Evolutionary conservation across 352 stramenopile genomes (phyloP).

Genomic region (Phytophthora capsici): DNA sequence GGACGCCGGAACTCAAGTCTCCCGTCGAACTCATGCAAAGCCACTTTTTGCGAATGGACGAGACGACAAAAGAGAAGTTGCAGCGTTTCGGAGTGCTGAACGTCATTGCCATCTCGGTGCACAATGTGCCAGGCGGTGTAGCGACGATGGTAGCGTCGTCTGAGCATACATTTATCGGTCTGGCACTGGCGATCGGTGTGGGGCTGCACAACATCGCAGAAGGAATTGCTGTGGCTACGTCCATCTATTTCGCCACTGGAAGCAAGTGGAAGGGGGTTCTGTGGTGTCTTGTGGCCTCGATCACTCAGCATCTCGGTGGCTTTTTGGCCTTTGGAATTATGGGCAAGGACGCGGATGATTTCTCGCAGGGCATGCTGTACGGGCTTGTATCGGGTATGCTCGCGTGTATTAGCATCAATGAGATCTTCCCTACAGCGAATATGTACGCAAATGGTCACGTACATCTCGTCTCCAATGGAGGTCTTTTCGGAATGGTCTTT

Average conservation of each 20-base stretch:
- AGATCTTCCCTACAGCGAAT: conserved; percentile 92
- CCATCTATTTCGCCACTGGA: conserved; percentile 95
- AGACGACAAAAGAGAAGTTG: conserved; percentile 57
- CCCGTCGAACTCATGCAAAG: conserved; percentile 24
- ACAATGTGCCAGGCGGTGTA: conserved; percentile 97
- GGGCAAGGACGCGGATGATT: conserved; percentile 52
- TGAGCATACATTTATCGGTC: conserved; percentile 87
- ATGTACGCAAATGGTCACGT: conserved; percentile 85
- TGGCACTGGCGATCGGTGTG: conserved; percentile 92
- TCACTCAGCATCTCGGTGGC: conserved; percentile 88
- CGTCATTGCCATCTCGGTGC: conserved; percentile 92
- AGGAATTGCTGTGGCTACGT: conserved; percentile 93
- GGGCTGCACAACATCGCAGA: conserved; percentile 97
- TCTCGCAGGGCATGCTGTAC: conserved; percentile 89
- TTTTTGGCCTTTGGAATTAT: conserved; percentile 79
- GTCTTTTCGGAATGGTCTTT: conserved; percentile 88
- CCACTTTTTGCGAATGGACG: conserved; percentile 37
- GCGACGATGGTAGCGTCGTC: conserved; percentile 94
- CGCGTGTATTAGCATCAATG: conserved; percentile 91
- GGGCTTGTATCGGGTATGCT: conserved; percentile 94
- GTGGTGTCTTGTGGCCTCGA: conserved; percentile 85
- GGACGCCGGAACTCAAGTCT: conserved; percentile 33
- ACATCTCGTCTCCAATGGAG: conserved; percentile 77
- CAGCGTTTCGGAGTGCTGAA: conserved; percentile 89
- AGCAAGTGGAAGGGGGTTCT: conserved; percentile 92